A percentile compares a stretch with the other conserved stretches of the same genome.
Conservation (phyloP, 352 stramenopile species). For the Globisporangium solare region DNA sequence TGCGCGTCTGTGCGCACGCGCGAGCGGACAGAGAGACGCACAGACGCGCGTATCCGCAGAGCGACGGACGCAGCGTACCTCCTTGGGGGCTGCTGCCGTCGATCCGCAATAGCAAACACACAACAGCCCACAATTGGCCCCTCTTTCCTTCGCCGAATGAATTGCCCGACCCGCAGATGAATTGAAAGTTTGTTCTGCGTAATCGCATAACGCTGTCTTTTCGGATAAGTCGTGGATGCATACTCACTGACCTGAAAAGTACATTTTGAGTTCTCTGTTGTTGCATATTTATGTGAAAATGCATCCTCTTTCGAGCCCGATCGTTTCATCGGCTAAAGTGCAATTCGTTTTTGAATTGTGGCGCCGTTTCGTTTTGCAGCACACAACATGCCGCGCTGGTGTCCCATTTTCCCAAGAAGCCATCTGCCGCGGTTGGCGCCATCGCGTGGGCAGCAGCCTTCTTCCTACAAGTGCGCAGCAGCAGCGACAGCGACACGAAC, state of each 20-base stretch:
- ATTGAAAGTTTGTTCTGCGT: too few species aligned
- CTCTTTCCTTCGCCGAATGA: neutral
- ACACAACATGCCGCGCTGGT: neutral
- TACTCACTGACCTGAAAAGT: too few species aligned
- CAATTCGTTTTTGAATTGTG: conserved; percentile 17
- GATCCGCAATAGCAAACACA: conserved; percentile 1
- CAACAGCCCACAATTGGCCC: neutral
- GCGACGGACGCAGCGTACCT: neutral
- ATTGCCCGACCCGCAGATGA: neutral
- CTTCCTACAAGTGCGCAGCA: neutral
- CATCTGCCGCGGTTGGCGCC: neutral
- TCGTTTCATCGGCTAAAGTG: neutral
- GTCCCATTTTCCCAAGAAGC: neutral
- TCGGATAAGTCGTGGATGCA: too few species aligned
- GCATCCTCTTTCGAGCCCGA: too few species aligned
- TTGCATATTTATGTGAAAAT: too few species aligned
- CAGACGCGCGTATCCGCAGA: neutral
- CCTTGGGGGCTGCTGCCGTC: conserved; percentile 1
- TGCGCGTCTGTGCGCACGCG: neutral
- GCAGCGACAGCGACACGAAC: neutral
- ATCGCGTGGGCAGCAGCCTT: neutral
- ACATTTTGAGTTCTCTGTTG: too few species aligned
- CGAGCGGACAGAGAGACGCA: neutral
- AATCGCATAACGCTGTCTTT: too few species aligned
- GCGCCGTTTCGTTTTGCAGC: conserved; percentile 11